A percentile compares a stretch with the other conserved stretches of the same genome.
Evolutionary conservation across 306 rosid species (phyloP).

Genomic region (Acacia acuminata): DNA sequence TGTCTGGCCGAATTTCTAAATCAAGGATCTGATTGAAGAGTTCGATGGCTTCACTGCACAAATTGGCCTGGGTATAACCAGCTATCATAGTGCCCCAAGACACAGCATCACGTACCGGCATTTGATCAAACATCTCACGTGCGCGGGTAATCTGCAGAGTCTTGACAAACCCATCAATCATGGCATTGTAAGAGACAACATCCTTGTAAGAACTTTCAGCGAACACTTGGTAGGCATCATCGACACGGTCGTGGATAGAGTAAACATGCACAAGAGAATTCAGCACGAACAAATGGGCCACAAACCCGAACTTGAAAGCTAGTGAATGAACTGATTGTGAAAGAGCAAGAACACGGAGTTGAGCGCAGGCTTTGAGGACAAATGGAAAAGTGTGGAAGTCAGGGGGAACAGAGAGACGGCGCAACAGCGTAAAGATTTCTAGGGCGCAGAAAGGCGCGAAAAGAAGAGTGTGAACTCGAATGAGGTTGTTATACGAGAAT

Average conservation of each 20-base stretch:
- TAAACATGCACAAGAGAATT: conserved; percentile 58
- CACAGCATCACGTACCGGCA: conserved; percentile 55
- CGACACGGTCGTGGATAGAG: conserved; percentile 31
- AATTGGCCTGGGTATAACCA: conserved; percentile 52
- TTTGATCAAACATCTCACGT: conserved; percentile 56
- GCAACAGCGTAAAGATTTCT: conserved; percentile 48
- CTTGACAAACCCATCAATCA: conserved; percentile 61
- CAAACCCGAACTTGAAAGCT: conserved; percentile 52
- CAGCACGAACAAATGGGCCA: conserved; percentile 39
- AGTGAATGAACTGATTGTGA: conserved; percentile 58
- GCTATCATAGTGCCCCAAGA: conserved; percentile 77
- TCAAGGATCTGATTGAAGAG: conserved; percentile 57
- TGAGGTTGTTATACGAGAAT: conserved; percentile 66
- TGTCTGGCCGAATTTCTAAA: conserved; percentile 48
- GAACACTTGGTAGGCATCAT: conserved; percentile 51
- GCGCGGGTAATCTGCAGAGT: conserved; percentile 41
- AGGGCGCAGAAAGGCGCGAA: conserved; percentile 59
- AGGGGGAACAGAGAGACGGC: conserved; percentile 55
- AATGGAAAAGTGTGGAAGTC: conserved; percentile 80
- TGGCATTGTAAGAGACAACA: conserved; percentile 57
- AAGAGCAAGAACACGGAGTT: conserved; percentile 33
- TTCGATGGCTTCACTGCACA: conserved; percentile 40
- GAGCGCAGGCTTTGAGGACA: conserved; percentile 58
- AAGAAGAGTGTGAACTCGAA: conserved; percentile 61
- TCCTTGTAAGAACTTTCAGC: conserved; percentile 37